Evolutionary conservation across 208 protist genomes (phyloP).

Genomic region (Phytomonas francai): DNA sequence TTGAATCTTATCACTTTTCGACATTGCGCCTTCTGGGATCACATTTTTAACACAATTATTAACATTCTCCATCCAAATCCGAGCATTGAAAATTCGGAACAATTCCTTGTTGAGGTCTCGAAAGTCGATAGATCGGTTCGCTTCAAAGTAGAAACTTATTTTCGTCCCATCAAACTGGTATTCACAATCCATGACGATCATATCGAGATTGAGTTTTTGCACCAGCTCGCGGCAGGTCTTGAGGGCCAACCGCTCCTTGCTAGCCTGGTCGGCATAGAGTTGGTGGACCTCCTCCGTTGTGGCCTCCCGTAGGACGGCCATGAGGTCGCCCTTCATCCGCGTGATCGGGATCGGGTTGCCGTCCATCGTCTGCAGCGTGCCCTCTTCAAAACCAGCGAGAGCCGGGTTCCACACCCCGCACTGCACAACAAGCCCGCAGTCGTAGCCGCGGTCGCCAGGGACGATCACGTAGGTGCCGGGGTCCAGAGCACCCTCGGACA

Average conservation of each 20-base stretch:
- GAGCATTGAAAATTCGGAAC: constrained; percentile 83
- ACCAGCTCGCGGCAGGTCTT: constrained; percentile 80
- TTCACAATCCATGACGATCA: constrained; percentile 76
- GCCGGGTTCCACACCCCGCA: constrained; percentile 27
- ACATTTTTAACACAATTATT: constrained; percentile 43
- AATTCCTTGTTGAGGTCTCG: constrained; percentile 80
- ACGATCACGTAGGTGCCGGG: constrained; percentile 83
- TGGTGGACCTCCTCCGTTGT: constrained; percentile 63
- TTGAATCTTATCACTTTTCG: constrained; percentile 3
- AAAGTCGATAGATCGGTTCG: constrained; percentile 86
- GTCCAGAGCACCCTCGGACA: constrained; percentile 25
- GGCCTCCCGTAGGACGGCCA: constrained; percentile 53
- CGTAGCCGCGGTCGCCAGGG: constrained; percentile 79
- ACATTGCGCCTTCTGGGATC: constrained; percentile 25
- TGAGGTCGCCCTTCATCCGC: constrained; percentile 19
- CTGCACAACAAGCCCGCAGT: constrained; percentile 84
- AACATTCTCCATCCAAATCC: constrained; percentile 88
- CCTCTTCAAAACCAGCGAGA: constrained; percentile 6
- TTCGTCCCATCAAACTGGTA: constrained; percentile 93
- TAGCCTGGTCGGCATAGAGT: constrained; percentile 68
- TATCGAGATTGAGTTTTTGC: constrained; percentile 73
- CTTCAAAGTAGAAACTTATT: constrained; percentile 90
- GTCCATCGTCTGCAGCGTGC: constrained; percentile 58
- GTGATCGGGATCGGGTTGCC: constrained; percentile 51
- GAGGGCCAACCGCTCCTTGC: constrained; percentile 76